Percentiles rank a stretch among this genome's conserved stretches.
Conservation (phyloP, 2,329 filamentous ascomycete genomes). For the Volutella citrinella region DNA sequence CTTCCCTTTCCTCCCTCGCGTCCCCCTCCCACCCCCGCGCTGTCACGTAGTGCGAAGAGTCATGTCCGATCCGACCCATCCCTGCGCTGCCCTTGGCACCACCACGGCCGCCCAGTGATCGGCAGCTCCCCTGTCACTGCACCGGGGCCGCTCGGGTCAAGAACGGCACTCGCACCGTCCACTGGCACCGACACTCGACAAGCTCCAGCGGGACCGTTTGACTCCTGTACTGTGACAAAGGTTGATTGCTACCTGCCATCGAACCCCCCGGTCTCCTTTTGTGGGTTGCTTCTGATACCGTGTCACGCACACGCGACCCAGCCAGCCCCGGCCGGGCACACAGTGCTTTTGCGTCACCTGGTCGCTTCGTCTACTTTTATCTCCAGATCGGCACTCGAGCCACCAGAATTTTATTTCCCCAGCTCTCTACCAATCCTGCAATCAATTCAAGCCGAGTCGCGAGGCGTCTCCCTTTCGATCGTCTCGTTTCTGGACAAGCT, state of each 20-base stretch:
- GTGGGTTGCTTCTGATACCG: constrained; percentile 8
- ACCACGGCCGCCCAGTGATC: neutral
- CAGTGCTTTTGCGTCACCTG: constrained; percentile 3
- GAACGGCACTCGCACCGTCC: constrained; percentile 7
- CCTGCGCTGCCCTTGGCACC: neutral
- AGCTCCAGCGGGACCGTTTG: constrained; percentile 4
- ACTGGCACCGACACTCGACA: constrained; percentile 11
- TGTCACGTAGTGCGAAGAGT: constrained; percentile 15
- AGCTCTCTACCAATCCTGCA: neutral
- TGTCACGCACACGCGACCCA: neutral
- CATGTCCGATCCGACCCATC: constrained; percentile 3
- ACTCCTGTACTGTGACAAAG: constrained; percentile 5
- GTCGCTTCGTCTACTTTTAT: constrained; percentile 20
- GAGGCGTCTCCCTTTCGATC: too few relatives aligned
- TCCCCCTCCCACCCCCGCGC: constrained; percentile 10
- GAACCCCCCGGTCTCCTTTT: constrained; percentile 6
- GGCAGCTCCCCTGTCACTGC: neutral
- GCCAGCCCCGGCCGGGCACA: neutral
- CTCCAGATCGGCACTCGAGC: constrained; percentile 8
- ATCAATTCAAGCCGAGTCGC: too few relatives aligned
- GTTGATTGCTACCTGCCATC: constrained; percentile 17
- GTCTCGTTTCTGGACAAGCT: too few relatives aligned
- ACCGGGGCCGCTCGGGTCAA: neutral
- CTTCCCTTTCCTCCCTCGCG: neutral
- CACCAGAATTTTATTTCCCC: neutral